These are phyloP conservation scores for Larix sibirica DNA, from an alignment of 83 land plant species.

Conservation along the genomic window DNA sequence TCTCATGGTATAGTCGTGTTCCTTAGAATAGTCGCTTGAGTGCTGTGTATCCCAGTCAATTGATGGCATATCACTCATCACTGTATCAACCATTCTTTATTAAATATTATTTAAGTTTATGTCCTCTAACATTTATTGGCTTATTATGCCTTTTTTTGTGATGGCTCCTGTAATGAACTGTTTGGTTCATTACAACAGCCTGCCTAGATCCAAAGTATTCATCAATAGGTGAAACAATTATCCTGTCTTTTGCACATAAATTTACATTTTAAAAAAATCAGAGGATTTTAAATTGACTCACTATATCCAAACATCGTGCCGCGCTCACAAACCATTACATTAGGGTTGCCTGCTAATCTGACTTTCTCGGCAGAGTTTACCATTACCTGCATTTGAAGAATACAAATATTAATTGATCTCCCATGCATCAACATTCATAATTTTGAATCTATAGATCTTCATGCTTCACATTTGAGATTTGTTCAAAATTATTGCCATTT, in stretches of 20 bases:
- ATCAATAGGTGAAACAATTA: too few species aligned
- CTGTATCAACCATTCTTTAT: too few species aligned
- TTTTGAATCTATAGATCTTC: neutral
- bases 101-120: too few species aligned
- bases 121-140: too few species aligned
- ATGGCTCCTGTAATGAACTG: too few species aligned
- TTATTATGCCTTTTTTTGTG: too few species aligned
- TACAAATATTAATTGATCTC: neutral
- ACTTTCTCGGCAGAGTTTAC: constrained; percentile 87
- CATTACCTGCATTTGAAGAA: constrained; percentile 68
- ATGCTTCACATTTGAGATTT: neutral
- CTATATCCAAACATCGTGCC: constrained; percentile 99
- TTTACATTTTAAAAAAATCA: neutral
- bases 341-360: constrained; percentile 87
- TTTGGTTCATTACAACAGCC: too few species aligned
- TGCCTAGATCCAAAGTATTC: too few species aligned
- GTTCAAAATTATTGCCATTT: neutral
- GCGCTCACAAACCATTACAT: constrained; percentile 99
- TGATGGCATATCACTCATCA: too few species aligned
- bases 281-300: constrained; percentile 40
- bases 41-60: too few species aligned
- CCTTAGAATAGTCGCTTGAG: too few species aligned
- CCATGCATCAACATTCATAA: neutral
- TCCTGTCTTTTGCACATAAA: neutral
- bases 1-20: too few species aligned